Conservation (phyloP, 495 filamentous ascomycete genomes). For the Tetracladium setigerum region DNA sequence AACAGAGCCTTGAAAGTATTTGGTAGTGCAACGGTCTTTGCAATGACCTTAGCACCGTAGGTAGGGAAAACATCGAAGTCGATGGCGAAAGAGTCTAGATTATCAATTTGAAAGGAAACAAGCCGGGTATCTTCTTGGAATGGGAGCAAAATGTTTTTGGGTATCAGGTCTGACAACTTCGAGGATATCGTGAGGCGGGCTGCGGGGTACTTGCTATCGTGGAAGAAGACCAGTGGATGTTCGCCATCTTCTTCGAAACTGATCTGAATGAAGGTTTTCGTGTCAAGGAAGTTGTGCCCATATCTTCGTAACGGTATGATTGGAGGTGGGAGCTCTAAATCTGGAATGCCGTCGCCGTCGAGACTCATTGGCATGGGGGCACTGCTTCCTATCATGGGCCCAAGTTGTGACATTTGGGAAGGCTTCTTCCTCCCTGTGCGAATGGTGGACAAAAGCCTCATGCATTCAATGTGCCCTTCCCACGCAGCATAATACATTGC, state of each 20-base stretch:
- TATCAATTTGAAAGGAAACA: conserved; percentile 94
- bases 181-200: conserved; percentile 93
- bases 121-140: conserved; percentile 91
- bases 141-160: conserved; percentile 87
- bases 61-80: conserved; percentile 98
- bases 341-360: conserved; percentile 80
- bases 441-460: conserved; percentile 69
- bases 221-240: conserved; percentile 77
- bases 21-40: conserved; percentile 85
- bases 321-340: conserved; percentile 86
- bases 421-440: conserved; percentile 22
- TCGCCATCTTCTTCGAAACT: conserved; percentile 69
- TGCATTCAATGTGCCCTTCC: conserved; percentile 94
- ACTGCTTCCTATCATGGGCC: conserved; percentile 35
- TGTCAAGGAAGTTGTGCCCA: conserved; percentile 96
- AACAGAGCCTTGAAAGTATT: conserved; percentile 67
- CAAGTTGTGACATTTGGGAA: conserved; percentile 11
- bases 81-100: conserved; percentile 81
- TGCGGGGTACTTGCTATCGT: conserved; percentile 90
- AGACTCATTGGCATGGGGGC: conserved; percentile 57
- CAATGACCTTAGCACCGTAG: conserved; percentile 94
- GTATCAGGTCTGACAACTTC: conserved; percentile 90
- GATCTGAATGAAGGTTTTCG: conserved; percentile 89
- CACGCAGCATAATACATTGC: conserved; percentile 98
- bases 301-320: conserved; percentile 93